Evolutionary conservation across 225 moss, liverwort and hornwort genomes (phyloP), one percentile per base, ranked within the genome.

Genomic region (Bryoerythrophyllum caledonicum): DNA sequence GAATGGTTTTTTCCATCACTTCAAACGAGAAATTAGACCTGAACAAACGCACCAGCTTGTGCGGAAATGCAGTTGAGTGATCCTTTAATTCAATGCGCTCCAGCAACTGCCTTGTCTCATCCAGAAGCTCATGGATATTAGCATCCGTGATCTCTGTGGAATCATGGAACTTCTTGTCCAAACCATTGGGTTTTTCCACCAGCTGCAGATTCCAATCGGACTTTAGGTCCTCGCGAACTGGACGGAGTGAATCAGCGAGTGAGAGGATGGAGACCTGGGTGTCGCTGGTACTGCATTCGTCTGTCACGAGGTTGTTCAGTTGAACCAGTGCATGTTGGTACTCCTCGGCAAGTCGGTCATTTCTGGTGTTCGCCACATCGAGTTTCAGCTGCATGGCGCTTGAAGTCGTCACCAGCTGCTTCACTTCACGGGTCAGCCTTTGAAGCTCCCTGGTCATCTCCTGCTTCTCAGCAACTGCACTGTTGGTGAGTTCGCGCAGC

Each of bases 321-420:
- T 88, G 80, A 71, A 80, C 57, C 27, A 85, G 80, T 52, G 82
- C 85, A 3, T 88, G 65, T 65, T 82, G 78, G 53, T 82, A 82
- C 0, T 84, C 84, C 12, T 77, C 82, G 7, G 84, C 65, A 14
- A 87, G 30, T 68, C 48, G 84, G 1, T 84, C 72, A 72, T 84
- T 84, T 17, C 0, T 82, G 0, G 77, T 82, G 7, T 81, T 80
- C 1, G 77, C 82, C 3, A 66, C 66, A 13, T 85, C 70, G 3
- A 88, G 68, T 77, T 85, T 80, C 10, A 66, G 10, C 0, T 88
- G 80, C 76, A 85, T 80, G 26, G 77, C 55, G 27, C 49, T 56
- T 7, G 82, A 80, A 51, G 78, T 75, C 30, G 75, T 10, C 0
- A 76, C 66, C 21, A 80, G 6, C 10, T 76, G 68, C 17, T 75